Base-by-base conservation (phyloP, 768 basidiomycete species). In the Hysterangium stoloniferum region DNA sequence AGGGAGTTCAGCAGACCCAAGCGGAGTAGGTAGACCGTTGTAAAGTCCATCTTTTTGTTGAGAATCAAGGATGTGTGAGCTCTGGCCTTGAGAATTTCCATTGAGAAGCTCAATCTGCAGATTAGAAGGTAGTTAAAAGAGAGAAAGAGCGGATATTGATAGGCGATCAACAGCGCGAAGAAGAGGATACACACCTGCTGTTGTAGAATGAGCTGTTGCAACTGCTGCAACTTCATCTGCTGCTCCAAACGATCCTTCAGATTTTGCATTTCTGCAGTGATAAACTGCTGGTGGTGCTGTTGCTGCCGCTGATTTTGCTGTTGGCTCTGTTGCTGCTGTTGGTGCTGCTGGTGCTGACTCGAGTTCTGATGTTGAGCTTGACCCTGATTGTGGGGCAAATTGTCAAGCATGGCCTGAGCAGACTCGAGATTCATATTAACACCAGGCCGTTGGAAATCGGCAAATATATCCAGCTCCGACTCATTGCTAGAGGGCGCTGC, bases 201-300 rank as follows among this genome's bases (percentile, higher is more conserved):
- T 60, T 92, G 89, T 53, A 91, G 86, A 53, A 90, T 86, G 71
- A 89, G 84, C 52, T 82, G 82, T 61, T 93, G 86, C 11, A 84
- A 70, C 62, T 86, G 80, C 60, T 84, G 85, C 7, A 86, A 70
- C 62, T 85, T 84, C 68, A 86, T 77, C 63, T 89, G 86, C 48
- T 58, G 54, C 19, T 58, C 60, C 7, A 61, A 55, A 24, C 59
- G 57, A 29, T 54, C 54, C 40, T 59, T 62, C 15, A 62, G 54
- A 24, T 45, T 42, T 12, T 32, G 40, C 46, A 54, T 49, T 17
- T 48, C 53, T 3, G 47, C 28, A 1, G 48, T 40, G 8, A 54
- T 54, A 13, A 34, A 8, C 3, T 17, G 17, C 7, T 28, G n/a
- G 11, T 24, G 48, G 4, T 20, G 20, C n/a, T 15, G 22, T 8